Percentiles rank a stretch among this genome's conserved stretches.
Evolutionary conservation across 2,329 filamentous ascomycete species (phyloP).

Genomic region (Teratosphaeriaceae sp.): DNA sequence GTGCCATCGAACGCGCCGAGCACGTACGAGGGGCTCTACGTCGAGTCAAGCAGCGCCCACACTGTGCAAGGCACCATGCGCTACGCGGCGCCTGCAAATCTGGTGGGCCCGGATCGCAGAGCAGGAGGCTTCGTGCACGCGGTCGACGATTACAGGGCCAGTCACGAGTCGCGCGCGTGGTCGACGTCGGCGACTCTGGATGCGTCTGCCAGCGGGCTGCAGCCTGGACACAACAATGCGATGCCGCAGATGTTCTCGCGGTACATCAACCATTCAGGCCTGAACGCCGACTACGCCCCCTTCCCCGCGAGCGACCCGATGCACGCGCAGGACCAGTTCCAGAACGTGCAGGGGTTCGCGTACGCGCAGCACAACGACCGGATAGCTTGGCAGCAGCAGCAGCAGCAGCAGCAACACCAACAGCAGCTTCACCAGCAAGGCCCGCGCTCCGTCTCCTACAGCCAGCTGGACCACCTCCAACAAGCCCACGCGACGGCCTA

Average conservation of each 20-base stretch:
- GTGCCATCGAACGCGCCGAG: conserved; percentile 17
- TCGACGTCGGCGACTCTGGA: not conserved
- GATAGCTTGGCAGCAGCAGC: conserved; percentile 4
- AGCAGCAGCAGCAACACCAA: conserved; percentile 1
- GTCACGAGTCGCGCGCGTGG: not conserved
- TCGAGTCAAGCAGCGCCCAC: conserved; percentile 12
- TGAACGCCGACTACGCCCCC: conserved; percentile 10
- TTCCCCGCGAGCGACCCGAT: conserved; percentile 6
- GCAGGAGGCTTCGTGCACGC: not conserved
- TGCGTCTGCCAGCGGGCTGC: not conserved
- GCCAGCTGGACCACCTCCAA: conserved; percentile 9
- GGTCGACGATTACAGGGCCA: not conserved
- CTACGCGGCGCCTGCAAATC: not conserved
- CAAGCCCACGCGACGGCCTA: not conserved
- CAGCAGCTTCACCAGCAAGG: conserved; percentile 6
- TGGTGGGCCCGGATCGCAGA: not conserved
- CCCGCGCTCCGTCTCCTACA: conserved; percentile 15
- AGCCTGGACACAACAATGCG: not conserved
- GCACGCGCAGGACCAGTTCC: not conserved
- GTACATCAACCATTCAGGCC: not conserved
- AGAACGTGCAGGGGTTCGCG: not conserved
- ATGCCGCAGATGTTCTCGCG: not conserved
- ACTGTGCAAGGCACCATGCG: conserved; percentile 3
- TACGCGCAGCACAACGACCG: not conserved
- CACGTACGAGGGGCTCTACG: conserved; percentile 12